These are phyloP conservation scores for Linnemannia hyalina DNA, from an alignment of 192 early-diverging fungal genomes.

Conservation along the genomic window DNA sequence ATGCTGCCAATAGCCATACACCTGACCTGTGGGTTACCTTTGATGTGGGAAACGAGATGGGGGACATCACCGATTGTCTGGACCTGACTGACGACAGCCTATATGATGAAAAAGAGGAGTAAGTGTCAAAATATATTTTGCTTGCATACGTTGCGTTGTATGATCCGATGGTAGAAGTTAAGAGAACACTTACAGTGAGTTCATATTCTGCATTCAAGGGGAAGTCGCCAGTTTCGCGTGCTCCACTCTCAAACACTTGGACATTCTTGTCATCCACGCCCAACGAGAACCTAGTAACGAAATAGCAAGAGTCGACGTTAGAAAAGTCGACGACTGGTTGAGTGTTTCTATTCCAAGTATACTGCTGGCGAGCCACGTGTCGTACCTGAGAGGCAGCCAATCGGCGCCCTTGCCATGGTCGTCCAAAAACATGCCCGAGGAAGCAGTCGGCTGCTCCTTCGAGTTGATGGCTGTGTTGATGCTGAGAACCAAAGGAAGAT, in stretches of 20 bases:
- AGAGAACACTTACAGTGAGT: constrained; percentile 60
- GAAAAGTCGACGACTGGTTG: neutral
- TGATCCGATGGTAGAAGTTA: neutral
- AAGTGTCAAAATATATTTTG: neutral
- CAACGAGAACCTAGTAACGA: constrained; percentile 61
- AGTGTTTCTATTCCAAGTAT: neutral
- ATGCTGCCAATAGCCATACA: neutral
- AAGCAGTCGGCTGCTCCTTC: constrained; percentile 67
- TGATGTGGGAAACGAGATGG: constrained; percentile 79
- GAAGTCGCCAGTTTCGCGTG: constrained; percentile 39
- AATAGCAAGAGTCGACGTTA: neutral
- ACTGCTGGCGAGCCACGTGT: neutral
- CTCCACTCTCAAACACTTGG: constrained; percentile 52
- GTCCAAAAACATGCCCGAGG: constrained; percentile 43
- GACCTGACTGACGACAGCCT: constrained; percentile 69
- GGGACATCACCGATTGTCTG: constrained; percentile 69
- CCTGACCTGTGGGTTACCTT: constrained; percentile 52
- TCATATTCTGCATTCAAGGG: constrained; percentile 70
- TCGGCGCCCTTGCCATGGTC: constrained; percentile 45
- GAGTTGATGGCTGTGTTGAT: constrained; percentile 81
- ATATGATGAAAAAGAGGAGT: neutral
- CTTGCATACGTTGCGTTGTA: neutral
- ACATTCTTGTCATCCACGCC: constrained; percentile 60
- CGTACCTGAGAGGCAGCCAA: constrained; percentile 66
- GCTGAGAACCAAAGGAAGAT: constrained; percentile 78